A percentile compares a stretch with the other conserved stretches of the same genome.
Evolutionary conservation across 176 grass and related monocot genomes (phyloP).

Genomic region (Bothriochloa decipiens): DNA sequence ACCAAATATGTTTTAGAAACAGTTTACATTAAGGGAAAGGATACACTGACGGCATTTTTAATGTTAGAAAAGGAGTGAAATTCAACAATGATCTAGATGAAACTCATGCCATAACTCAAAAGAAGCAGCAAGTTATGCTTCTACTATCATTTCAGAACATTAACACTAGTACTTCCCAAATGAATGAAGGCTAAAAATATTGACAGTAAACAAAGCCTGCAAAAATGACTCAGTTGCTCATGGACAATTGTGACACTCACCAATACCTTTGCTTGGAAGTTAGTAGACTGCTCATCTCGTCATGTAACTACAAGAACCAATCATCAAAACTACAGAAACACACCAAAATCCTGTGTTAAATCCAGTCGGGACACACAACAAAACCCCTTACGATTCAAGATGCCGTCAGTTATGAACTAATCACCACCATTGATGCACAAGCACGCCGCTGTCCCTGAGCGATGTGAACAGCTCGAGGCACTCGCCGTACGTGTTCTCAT

Average conservation of each 20-base stretch:
- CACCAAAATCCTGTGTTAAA: constrained; percentile 2
- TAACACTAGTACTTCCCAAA: background rate
- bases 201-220: background rate
- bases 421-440: constrained; percentile 85
- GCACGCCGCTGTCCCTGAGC: constrained; percentile 65
- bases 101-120: background rate
- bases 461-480: constrained; percentile 64
- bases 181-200: background rate
- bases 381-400: background rate
- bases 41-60: background rate
- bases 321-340: background rate
- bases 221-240: background rate
- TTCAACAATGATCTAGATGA: background rate
- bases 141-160: constrained; percentile 3
- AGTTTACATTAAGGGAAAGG: background rate
- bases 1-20: constrained; percentile 1
- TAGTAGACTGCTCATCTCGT: background rate
- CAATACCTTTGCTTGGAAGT: background rate
- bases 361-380: background rate
- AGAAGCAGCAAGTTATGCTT: background rate
- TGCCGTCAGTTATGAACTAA: background rate
- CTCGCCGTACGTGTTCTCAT: constrained; percentile 60
- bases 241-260: background rate
- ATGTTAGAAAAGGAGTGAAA: background rate
- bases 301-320: background rate